These are phyloP conservation scores for Phyllosticta paracitricarpa DNA, from an alignment of 2,329 filamentous ascomycete genomes.

Conservation along the genomic window DNA sequence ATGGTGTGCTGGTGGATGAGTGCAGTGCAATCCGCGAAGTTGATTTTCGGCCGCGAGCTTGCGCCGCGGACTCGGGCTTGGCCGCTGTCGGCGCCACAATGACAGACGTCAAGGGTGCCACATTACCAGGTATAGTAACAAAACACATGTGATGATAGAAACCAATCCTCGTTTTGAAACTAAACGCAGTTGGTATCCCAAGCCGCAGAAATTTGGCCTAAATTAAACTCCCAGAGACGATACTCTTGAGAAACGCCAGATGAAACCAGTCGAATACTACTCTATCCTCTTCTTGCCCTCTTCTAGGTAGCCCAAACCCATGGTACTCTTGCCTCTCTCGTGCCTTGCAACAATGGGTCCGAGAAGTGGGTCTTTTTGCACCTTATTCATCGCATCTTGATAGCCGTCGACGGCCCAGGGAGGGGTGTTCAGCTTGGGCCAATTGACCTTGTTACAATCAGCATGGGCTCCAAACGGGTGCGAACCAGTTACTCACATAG, in stretches of 20 bases:
- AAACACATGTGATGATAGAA: neutral
- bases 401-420: constrained; percentile 81
- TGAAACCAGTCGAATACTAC: constrained; percentile 27
- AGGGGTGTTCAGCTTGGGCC: constrained; percentile 90
- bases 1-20: constrained; percentile 5
- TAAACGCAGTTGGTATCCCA: neutral
- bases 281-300: constrained; percentile 99
- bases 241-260: neutral
- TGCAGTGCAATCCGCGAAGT: constrained; percentile 7
- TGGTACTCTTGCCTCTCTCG: constrained; percentile 74
- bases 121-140: neutral
- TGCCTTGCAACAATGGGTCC: constrained; percentile 62
- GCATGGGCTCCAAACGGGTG: neutral
- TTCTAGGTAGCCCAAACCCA: constrained; percentile 73
- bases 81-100: constrained; percentile 4
- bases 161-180: neutral
- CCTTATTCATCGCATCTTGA: constrained; percentile 73
- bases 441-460: constrained; percentile 63
- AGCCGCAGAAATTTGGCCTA: neutral
- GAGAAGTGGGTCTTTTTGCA: constrained; percentile 71
- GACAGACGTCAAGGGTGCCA: constrained; percentile 14
- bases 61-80: constrained; percentile 1
- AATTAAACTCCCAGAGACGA: neutral
- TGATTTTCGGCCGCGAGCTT: constrained; percentile 11
- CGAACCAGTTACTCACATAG: constrained; percentile 60